These are phyloP conservation scores for Penicillium frequentans DNA, from an alignment of 2,329 filamentous ascomycete species.

Conservation along the genomic window DNA sequence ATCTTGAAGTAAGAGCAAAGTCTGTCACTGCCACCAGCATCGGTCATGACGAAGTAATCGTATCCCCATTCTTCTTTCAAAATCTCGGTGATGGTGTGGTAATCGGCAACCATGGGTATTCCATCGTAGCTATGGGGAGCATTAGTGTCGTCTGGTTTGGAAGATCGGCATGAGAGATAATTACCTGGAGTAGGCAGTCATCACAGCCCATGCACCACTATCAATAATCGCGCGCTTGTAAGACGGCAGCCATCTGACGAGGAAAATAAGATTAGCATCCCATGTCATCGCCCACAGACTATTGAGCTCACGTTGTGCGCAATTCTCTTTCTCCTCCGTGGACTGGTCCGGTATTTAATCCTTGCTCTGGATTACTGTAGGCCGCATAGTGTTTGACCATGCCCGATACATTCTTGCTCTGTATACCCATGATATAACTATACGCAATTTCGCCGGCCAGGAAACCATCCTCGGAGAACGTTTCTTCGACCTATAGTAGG, in stretches of 20 bases:
- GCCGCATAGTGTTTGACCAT: slow-evolving; percentile 76
- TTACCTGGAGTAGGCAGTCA: slow-evolving; percentile 70
- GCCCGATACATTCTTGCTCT: slow-evolving; percentile 65
- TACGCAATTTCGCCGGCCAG: slow-evolving; percentile 69
- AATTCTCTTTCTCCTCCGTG: slow-evolving; percentile 58
- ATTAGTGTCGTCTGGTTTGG: background rate
- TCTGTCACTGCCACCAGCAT: slow-evolving; percentile 70
- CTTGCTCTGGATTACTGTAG: slow-evolving; percentile 69
- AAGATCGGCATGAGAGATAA: background rate
- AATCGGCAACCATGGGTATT: slow-evolving; percentile 65
- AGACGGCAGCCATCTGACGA: slow-evolving; percentile 48
- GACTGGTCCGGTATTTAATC: slow-evolving; percentile 65
- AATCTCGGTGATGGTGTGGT: slow-evolving; percentile 66
- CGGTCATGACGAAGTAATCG: slow-evolving; percentile 64
- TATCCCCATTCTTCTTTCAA: slow-evolving; percentile 72
- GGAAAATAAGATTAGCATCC: background rate
- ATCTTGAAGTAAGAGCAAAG: slow-evolving; percentile 65
- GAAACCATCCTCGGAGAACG: slow-evolving; percentile 67
- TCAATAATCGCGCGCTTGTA: slow-evolving; percentile 73
- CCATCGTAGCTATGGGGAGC: slow-evolving; percentile 60
- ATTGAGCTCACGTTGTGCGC: slow-evolving; percentile 55
- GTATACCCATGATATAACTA: slow-evolving; percentile 60
- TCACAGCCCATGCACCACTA: slow-evolving; percentile 65
- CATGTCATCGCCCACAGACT: rapidly evolving
- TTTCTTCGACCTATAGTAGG: slow-evolving; percentile 60